phyloP scores from a whole-genome alignment of 2,329 filamentous ascomycete genomes.

The Fusarium veterinarium region DNA sequence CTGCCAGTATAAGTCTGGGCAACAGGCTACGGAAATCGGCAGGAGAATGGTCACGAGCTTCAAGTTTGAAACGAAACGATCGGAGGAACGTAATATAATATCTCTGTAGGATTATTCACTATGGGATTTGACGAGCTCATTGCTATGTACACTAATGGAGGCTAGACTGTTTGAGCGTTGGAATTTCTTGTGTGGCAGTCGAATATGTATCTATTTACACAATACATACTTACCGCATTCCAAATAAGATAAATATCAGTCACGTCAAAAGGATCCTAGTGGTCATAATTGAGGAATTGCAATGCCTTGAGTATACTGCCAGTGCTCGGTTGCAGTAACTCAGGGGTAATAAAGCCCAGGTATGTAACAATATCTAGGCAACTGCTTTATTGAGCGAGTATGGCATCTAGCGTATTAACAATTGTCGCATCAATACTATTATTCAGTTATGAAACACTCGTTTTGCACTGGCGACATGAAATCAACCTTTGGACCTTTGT shows the following conservation, averaged over 20 bases:
- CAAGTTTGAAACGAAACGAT: constrained; percentile 53
- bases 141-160: neutral
- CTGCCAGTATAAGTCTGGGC: constrained; percentile 61
- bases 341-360: neutral
- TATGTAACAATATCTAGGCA: neutral
- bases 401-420: neutral
- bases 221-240: neutral
- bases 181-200: neutral
- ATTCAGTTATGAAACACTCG: too few relatives aligned
- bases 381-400: neutral
- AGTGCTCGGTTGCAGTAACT: neutral
- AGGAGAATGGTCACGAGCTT: constrained; percentile 59
- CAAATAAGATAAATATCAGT: neutral
- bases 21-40: constrained; percentile 61
- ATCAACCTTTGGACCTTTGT: neutral
- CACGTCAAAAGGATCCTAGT: neutral
- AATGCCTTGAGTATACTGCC: neutral
- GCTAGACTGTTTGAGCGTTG: constrained; percentile 2
- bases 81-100: constrained; percentile 35
- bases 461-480: neutral
- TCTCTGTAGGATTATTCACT: neutral
- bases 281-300: neutral
- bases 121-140: constrained; percentile 4
- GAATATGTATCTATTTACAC: neutral
- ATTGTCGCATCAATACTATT: neutral